Evolutionary conservation across 441 rosid species (phyloP), one percentile per base, ranked within the genome.

Genomic region (Monsonia emarginata): DNA sequence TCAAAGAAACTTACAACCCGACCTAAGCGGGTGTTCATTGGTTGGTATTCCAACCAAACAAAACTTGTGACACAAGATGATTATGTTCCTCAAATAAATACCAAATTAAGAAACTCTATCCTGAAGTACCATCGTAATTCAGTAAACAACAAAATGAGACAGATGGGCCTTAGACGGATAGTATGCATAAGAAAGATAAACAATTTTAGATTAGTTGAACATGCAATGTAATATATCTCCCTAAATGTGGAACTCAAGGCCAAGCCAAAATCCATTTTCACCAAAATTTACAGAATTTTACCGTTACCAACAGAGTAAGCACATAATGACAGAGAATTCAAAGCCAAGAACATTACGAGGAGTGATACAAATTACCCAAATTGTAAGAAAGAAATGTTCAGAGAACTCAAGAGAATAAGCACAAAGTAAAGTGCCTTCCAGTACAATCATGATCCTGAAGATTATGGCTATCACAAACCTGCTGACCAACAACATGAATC

Each of bases 401-500:
- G 24, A 19, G 10, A 48, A 18, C 18, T 48, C 24, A 48, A 4
- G 56, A 48, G 24, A 48, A 48, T 16, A 48, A 16, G 0, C 18
- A 42, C 21, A 44, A 16, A n/a, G 19, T 44, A 44, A n/a, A 14
- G 52, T 4, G 52, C n/a, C 52, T 4, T 44, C 52, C 52, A 0
- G 52, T 44, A 44, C 4, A 21, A 44, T n/a, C 52, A 44, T 6
- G 24, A 16, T 48, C 56, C 50, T 46, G 22, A 66, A 61, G 31
- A 38, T 5, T 58, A n/a, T n/a, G 48, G 42, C 46, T 31, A 58
- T 61, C 69, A 73, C 88, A 79, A 69, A 95, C 98, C 97, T 95
- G 97, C 74, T 95, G 98, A 36, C 98, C 98, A 9, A 91, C 96
- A 72, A 81, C 93, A 77, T 84, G 85, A 70, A 95, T 82, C 84